Percentiles rank a stretch among this genome's conserved stretches.
Evolutionary conservation across 129 eudicot genomes (phyloP).

Genomic region (Tagetes erecta): DNA sequence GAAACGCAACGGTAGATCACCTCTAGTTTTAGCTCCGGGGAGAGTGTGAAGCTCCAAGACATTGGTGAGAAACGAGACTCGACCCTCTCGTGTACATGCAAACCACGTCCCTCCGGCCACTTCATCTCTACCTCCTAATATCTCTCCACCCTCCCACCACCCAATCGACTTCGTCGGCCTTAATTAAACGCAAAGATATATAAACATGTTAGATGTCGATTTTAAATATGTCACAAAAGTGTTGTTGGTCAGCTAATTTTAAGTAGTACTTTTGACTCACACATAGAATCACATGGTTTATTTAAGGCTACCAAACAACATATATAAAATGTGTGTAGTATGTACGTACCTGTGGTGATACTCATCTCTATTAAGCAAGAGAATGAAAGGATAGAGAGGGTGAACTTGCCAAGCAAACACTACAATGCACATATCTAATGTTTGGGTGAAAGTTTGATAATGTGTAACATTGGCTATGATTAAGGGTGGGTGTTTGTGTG

Average conservation of each 20-base stretch:
- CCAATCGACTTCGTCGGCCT: conserved; percentile 66
- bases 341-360: conserved; percentile 65
- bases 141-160: conserved; percentile 86
- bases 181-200: background rate
- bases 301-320: background rate
- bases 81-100: conserved; percentile 56
- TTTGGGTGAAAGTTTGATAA: background rate
- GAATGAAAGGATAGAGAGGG: conserved; percentile 70
- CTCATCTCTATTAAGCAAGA: conserved; percentile 83
- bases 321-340: background rate
- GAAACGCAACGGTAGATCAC: conserved; percentile 76
- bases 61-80: conserved; percentile 73
- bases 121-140: conserved; percentile 75
- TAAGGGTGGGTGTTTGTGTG: conserved; percentile 27
- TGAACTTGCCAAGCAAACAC: conserved; percentile 80
- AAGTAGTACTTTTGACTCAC: background rate
- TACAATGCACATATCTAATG: conserved; percentile 55
- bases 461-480: conserved; percentile 14
- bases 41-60: conserved; percentile 60
- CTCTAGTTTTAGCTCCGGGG: conserved; percentile 58
- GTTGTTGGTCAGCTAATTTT: background rate
- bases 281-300: background rate
- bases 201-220: background rate
- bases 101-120: conserved; percentile 89
- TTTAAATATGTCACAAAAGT: background rate